phyloP scores from a whole-genome alignment of 805 yeast species.

The Metschnikowia bowlesiae region DNA sequence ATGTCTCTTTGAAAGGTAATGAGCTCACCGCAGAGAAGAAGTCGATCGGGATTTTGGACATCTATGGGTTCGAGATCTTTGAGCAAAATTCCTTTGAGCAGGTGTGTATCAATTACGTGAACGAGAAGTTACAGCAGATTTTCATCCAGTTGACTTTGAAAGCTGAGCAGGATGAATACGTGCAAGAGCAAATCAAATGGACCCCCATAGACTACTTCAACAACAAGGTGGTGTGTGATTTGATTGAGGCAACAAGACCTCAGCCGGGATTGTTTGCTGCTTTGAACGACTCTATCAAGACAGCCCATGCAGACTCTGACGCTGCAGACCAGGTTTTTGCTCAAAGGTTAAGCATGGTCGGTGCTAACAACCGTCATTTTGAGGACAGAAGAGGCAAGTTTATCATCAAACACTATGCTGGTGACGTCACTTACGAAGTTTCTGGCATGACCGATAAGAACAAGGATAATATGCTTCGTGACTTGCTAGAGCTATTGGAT shows the following conservation, averaged over 20 bases:
- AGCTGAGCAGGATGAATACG: slow-evolving; percentile 97
- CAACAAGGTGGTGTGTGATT: slow-evolving; percentile 92
- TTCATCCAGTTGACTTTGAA: slow-evolving; percentile 93
- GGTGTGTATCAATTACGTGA: slow-evolving; percentile 90
- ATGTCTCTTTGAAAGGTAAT: slow-evolving; percentile 59
- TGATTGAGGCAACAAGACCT: slow-evolving; percentile 89
- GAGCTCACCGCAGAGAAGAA: slow-evolving; percentile 36
- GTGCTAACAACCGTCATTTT: slow-evolving; percentile 74
- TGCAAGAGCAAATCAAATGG: slow-evolving; percentile 93
- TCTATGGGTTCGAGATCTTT: slow-evolving; percentile 94
- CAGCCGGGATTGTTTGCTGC: slow-evolving; percentile 93
- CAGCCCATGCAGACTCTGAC: slow-evolving; percentile 94
- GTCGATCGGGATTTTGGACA: slow-evolving; percentile 90
- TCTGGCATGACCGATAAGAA: slow-evolving; percentile 92
- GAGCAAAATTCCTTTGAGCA: slow-evolving; percentile 95
- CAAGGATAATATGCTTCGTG: slow-evolving; percentile 89
- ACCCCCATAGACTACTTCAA: slow-evolving; percentile 95
- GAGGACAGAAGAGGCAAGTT: slow-evolving; percentile 86
- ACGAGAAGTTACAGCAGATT: slow-evolving; percentile 93
- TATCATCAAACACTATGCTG: slow-evolving; percentile 93
- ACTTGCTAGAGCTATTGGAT: slow-evolving; percentile 71
- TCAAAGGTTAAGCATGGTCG: slow-evolving; percentile 81
- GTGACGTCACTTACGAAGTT: slow-evolving; percentile 93
- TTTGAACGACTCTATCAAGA: slow-evolving; percentile 92
- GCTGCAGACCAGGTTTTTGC: slow-evolving; percentile 98